Percentiles rank a stretch among this genome's conserved stretches.
Conservation (phyloP, 495 filamentous ascomycete species). For the Paragyromitra xinjiangensis region DNA sequence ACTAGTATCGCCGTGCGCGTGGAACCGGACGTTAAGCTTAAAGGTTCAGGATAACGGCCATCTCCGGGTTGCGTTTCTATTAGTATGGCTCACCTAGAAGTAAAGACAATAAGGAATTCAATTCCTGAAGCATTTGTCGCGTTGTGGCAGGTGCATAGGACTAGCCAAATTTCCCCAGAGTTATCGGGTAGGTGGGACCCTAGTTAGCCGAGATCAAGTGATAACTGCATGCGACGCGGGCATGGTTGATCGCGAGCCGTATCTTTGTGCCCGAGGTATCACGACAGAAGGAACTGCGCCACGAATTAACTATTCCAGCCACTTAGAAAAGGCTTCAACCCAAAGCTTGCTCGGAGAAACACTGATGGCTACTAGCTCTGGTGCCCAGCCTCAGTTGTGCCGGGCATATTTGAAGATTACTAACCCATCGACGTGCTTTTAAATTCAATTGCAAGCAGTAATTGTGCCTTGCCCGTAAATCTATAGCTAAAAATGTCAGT, state of each 20-base stretch:
- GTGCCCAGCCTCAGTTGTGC: no score
- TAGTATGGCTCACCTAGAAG: background rate
- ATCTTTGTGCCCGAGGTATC: background rate
- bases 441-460: no score
- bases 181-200: background rate
- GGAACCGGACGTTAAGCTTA: background rate
- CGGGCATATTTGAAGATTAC: no score
- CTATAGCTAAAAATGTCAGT: no score
- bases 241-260: background rate
- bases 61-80: background rate
- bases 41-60: background rate
- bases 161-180: background rate
- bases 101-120: background rate
- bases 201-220: background rate
- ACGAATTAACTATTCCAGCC: no score
- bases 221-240: no score
- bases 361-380: no score
- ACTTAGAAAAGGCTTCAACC: no score
- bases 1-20: no score
- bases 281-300: no score
- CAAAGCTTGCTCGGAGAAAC: background rate
- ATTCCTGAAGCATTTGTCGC: background rate
- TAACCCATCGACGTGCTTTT: no score
- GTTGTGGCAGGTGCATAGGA: background rate
- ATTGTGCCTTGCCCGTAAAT: no score